Base-by-base conservation (phyloP, 2,329 filamentous ascomycete genomes). In the Neopestalotiopsis clavispora region DNA sequence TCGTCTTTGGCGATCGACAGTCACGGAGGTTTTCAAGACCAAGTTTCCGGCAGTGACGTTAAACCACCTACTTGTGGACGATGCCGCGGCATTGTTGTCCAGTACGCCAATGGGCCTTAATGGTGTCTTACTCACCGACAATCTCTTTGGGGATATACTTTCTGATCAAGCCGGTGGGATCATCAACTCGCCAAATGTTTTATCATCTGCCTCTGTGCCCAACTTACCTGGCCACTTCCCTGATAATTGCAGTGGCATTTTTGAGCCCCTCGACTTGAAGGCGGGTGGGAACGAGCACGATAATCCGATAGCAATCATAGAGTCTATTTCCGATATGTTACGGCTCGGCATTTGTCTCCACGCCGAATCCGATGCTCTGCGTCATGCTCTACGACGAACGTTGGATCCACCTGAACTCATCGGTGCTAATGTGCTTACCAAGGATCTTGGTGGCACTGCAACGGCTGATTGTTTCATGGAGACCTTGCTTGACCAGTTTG, bases 121-220 rank as follows among this genome's bases (percentile, higher is more conserved):
- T 58, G 74, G 74, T 10, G 65, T 77, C n/a, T 49, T 77, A 1
- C 68, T 75, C 2, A 64, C 69, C 0, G 73, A 75, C 3, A 77
- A 76, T 32, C 72, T 74, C 66, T 75, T 76, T 64, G 75, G 75
- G 1, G 75, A 76, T 34, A 73, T 76, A 13, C 62, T 77, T 1
- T 75, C 74, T 10, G 75, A 76, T 28, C 68, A 74, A 4, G 74
- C 73, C 6, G 70, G 67, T 28, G 74, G 65, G 14, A 74, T 75
- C 56, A 17, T 52, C 45, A 52, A 52, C 9, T 17, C 45, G 17
- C 45, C 45, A 20, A 52, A 52, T 20, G 45, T 52, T 3, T 17
- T 52, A 1, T 17, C 45, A 6, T 52, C 45, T 20, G n/a, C 45
- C 17, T 52, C 45, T 6, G 17, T 52, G 17, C 7, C 45, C 1